These are phyloP conservation scores for Capniomyces stellatus DNA, from an alignment of 371 early-diverging fungal genomes.

Conservation along the genomic window DNA sequence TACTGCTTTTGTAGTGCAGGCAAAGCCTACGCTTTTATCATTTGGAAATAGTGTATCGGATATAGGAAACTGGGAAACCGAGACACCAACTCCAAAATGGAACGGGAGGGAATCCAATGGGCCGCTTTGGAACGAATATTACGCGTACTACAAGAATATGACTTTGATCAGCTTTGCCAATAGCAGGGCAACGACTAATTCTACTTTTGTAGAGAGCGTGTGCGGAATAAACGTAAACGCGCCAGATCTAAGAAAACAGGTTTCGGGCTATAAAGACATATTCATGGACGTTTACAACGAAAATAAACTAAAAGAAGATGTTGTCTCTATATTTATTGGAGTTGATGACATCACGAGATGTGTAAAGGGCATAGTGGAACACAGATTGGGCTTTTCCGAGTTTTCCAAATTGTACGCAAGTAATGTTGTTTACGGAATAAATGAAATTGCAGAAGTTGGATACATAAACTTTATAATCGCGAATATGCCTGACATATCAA, in stretches of 20 bases:
- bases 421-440: too few species aligned
- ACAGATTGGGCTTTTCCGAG: too few species aligned
- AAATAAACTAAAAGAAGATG: slow-evolving; percentile 4
- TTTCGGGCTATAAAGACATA: not conserved
- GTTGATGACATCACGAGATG: too few species aligned
- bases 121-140: slow-evolving; percentile 11
- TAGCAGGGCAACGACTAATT: not conserved
- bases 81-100: too few species aligned
- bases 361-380: too few species aligned
- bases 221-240: not conserved
- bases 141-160: slow-evolving; percentile 3
- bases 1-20: too few species aligned
- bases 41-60: not conserved
- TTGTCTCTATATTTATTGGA: slow-evolving; percentile 4
- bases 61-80: slow-evolving; percentile 4
- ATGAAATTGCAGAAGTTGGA: too few species aligned
- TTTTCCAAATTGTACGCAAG: too few species aligned
- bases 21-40: not conserved
- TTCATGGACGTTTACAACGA: not conserved
- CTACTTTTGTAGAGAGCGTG: not conserved
- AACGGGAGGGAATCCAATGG: slow-evolving; percentile 7
- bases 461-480: too few species aligned
- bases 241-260: slow-evolving; percentile 4
- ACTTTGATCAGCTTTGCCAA: slow-evolving; percentile 9
- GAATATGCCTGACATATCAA: too few species aligned